A percentile compares a stretch with the other conserved stretches of the same genome.
Conservation (phyloP, 371 early-diverging fungal species). For the Nosema muscidifuracis region DNA sequence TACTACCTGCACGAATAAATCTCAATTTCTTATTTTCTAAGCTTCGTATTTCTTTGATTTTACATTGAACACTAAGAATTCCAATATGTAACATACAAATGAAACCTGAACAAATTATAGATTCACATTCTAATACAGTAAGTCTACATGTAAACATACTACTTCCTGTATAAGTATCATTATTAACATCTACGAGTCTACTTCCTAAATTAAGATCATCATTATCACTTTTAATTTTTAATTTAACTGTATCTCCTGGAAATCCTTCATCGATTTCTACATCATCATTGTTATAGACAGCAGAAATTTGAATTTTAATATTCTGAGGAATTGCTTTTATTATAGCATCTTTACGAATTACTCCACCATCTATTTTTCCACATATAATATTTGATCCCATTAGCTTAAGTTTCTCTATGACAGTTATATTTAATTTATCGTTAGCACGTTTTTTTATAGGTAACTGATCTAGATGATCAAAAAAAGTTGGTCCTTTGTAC, state of each 20-base stretch:
- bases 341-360: constrained; percentile 18
- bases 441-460: constrained; percentile 24
- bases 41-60: constrained; percentile 53
- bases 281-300: constrained; percentile 58
- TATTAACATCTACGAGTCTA: constrained; percentile 28
- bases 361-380: constrained; percentile 54
- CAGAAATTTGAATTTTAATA: constrained; percentile 24
- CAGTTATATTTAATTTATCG: constrained; percentile 20
- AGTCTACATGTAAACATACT: constrained; percentile 56
- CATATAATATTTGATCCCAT: constrained; percentile 34
- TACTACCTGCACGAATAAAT: constrained; percentile 57
- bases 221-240: constrained; percentile 52
- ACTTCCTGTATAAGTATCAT: constrained; percentile 31
- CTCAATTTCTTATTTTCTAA: constrained; percentile 59
- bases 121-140: constrained; percentile 56
- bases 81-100: constrained; percentile 61
- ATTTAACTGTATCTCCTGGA: constrained; percentile 58
- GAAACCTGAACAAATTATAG: constrained; percentile 60
- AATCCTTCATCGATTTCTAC: constrained; percentile 56
- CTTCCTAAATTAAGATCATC: constrained; percentile 59
- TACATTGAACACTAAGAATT: constrained; percentile 39
- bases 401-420: constrained; percentile 55
- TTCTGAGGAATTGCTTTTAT: constrained; percentile 49
- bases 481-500: constrained; percentile 60
- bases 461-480: constrained; percentile 53